phyloP scores from a whole-genome alignment of 495 filamentous ascomycete genomes.

The Neurospora pannonica region DNA sequence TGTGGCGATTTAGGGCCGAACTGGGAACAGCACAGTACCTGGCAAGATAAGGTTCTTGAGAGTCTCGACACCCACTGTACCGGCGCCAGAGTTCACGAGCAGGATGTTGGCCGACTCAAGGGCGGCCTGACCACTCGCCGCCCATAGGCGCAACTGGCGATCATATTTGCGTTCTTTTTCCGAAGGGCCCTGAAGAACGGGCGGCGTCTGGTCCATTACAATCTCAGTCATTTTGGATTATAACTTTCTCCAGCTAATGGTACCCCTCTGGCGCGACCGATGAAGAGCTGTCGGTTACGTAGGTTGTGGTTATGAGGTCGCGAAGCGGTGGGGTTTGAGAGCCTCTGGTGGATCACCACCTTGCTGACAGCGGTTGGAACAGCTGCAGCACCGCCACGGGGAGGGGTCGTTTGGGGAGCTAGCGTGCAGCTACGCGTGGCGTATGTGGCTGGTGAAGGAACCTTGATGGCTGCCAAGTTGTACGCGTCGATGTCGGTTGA shows the following conservation, averaged over 20 bases:
- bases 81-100: conserved; percentile 73
- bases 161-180: conserved; percentile 94
- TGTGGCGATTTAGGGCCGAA: background rate
- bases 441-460: background rate
- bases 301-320: background rate
- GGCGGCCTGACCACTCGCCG: conserved; percentile 79
- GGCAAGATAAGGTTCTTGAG: conserved; percentile 95
- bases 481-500: background rate
- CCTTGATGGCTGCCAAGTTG: background rate
- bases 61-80: conserved; percentile 80
- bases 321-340: background rate
- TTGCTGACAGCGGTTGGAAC: background rate
- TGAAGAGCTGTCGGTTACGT: background rate
- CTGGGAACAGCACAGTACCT: conserved; percentile 27
- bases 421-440: background rate
- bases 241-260: background rate
- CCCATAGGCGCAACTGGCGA: conserved; percentile 91
- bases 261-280: background rate
- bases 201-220: conserved; percentile 39
- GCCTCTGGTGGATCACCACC: background rate
- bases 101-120: conserved; percentile 85
- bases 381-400: background rate
- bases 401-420: background rate
- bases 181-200: conserved; percentile 52
- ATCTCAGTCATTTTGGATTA: conserved; percentile 35